Base-by-base conservation (phyloP, 129 eudicot genomes). In the Helichrysum umbraculigerum region DNA sequence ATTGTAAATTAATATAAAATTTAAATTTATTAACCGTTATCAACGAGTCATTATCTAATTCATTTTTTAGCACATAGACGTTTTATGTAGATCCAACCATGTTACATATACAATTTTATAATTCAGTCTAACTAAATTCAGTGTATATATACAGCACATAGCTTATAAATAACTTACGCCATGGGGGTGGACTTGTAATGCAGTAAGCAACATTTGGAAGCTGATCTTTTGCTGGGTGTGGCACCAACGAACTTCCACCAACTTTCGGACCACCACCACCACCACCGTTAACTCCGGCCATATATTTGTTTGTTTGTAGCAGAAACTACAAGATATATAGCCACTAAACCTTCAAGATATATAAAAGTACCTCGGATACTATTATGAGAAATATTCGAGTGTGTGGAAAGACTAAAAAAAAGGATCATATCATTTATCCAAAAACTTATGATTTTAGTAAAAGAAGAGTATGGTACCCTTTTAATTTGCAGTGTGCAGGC, bases 111-210 rank as follows among this genome's bases (percentile, higher is more conserved):
- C 8, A 39, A 39, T 12, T 39, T 8, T 12, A 39, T 39, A 39
- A 39, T 8, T 39, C 47, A 39, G 44, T 39, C 44, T 8, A 39
- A 39, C 7, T 39, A 39, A 39, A 39, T 39, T 39, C 44, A 7
- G 11, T 37, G 7, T 37, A 61, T 39, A 5, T 6, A 28, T 25
- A 25, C 1, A 25, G 28, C 28, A 25, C 28, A 25, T 25, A 25
- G 28, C 28, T 25, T 25, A 25, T 25, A 25, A 25, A 25, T 22
- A 67, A 85, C 84, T 85, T 54, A 92, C 98, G 98, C 98, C 98
- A 92, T 42, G 93, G 93, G 29, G 98, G 98, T 69, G 98, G 98
- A 52, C 98, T 92, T 14, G 96, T 92, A 78, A 92, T 89, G 87
- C 98, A 92, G 77, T 86, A 92, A 41, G 96, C 84, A 47, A 92